phyloP scores from a whole-genome alignment of 306 rosid species.

The Senna tora region DNA sequence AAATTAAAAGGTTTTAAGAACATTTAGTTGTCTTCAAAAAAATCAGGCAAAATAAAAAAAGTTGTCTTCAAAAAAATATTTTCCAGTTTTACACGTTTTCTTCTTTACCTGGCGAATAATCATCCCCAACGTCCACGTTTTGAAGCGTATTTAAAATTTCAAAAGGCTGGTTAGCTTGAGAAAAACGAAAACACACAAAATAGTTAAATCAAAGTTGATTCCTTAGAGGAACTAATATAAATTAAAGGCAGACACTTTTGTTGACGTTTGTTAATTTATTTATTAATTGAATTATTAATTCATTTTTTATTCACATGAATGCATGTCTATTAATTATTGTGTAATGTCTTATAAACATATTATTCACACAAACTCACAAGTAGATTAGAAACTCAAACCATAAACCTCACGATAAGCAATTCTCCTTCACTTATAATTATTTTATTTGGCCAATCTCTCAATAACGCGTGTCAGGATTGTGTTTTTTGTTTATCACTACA shows the following conservation, averaged over 20 bases:
- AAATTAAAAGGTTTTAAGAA: no score
- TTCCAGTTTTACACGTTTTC: background rate
- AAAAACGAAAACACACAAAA: background rate
- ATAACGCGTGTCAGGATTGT: constrained; percentile 21
- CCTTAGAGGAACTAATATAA: background rate
- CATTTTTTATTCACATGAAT: background rate
- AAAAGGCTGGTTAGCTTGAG: constrained; percentile 1
- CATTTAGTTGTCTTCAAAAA: no score
- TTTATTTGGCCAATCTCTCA: constrained; percentile 2
- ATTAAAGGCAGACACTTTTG: background rate
- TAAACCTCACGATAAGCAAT: constrained; percentile 15
- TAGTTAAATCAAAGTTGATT: background rate
- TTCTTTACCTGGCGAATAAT: no score
- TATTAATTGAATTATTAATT: no score
- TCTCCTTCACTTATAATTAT: background rate
- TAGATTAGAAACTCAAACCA: background rate
- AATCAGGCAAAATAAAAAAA: no score
- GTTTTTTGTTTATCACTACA: no score
- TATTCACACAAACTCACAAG: background rate
- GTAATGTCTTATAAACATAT: background rate
- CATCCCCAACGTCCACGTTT: constrained; percentile 36
- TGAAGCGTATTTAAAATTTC: constrained; percentile 3
- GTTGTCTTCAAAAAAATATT: no score
- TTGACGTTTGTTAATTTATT: background rate
- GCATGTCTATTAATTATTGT: background rate